Evolutionary conservation across 23 red algal genomes (phyloP).

Genomic region (Pyropia yezoensis): DNA sequence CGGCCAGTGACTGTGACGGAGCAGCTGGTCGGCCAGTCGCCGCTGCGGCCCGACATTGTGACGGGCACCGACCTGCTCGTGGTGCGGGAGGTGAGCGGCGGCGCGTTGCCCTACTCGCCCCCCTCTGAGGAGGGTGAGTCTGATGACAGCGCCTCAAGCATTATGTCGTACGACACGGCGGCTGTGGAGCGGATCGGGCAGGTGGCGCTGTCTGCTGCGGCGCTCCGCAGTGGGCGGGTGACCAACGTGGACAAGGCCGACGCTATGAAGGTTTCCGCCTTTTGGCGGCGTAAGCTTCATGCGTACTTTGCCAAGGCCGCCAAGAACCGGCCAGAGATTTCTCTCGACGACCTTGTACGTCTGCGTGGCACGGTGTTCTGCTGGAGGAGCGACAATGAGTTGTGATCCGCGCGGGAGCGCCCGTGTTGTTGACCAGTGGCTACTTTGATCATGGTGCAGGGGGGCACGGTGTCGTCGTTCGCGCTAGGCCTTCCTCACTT

Average conservation of each 20-base stretch:
- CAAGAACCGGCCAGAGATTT: conserved; percentile 30
- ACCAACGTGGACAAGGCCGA: conserved; percentile 88
- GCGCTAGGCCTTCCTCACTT: background rate
- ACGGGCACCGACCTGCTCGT: conserved; percentile 61
- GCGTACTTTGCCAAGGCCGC: conserved; percentile 38
- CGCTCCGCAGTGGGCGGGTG: conserved; percentile 49
- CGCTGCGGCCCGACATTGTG: conserved; percentile 51
- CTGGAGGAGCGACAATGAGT: too few relatives aligned
- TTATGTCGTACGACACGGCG: conserved; percentile 30
- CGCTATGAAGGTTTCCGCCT: conserved; percentile 62
- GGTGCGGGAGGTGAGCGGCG: conserved; percentile 67
- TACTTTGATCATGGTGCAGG: too few relatives aligned
- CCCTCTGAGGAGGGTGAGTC: too few relatives aligned
- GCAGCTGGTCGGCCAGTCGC: conserved; percentile 26
- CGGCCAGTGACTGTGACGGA: conserved; percentile 63
- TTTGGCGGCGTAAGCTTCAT: conserved; percentile 72
- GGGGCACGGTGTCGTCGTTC: too few relatives aligned
- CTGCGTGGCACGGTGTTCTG: too few relatives aligned
- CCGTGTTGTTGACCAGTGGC: too few relatives aligned
- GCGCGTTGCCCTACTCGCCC: conserved; percentile 25
- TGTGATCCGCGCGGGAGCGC: too few relatives aligned
- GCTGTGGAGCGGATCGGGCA: conserved; percentile 42
- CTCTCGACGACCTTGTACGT: conserved; percentile 35
- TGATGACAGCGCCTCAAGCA: conserved; percentile 1
- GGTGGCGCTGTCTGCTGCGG: conserved; percentile 37